phyloP scores from a whole-genome alignment of 495 filamentous ascomycete genomes.

The Penicillium chermesinum region DNA sequence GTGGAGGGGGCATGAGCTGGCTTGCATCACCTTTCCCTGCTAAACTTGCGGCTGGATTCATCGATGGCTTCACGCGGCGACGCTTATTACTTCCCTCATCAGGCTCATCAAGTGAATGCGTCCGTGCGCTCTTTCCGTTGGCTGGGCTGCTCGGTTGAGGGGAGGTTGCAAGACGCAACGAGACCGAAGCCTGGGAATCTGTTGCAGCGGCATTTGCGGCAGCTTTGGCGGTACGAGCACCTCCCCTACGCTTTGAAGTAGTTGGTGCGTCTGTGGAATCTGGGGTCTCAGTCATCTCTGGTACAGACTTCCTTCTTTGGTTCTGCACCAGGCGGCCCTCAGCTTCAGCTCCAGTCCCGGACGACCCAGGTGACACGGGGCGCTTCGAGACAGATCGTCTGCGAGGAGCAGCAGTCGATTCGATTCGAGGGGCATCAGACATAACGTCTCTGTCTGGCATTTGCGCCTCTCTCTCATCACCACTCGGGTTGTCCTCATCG shows the following conservation, averaged over 20 bases:
- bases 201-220: too few relatives aligned
- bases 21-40: neutral
- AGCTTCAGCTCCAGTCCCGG: too few relatives aligned
- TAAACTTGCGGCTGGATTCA: neutral
- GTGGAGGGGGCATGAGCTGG: neutral
- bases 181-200: too few relatives aligned
- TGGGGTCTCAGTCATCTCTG: too few relatives aligned
- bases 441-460: neutral
- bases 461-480: neutral
- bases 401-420: neutral
- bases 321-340: too few relatives aligned
- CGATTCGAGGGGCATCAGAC: neutral
- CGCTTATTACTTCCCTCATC: neutral
- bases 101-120: neutral
- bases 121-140: neutral
- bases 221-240: too few relatives aligned
- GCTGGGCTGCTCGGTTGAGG: neutral
- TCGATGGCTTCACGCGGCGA: neutral
- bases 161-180: too few relatives aligned
- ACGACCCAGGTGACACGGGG: too few relatives aligned
- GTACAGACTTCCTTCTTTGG: too few relatives aligned
- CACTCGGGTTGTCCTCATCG: constrained; percentile 1
- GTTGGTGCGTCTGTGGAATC: too few relatives aligned
- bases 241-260: too few relatives aligned
- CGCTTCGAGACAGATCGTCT: too few relatives aligned